Evolutionary conservation across 306 rosid genomes (phyloP), one percentile per base, ranked within the genome.

Genomic region (Boehmeria nivea): DNA sequence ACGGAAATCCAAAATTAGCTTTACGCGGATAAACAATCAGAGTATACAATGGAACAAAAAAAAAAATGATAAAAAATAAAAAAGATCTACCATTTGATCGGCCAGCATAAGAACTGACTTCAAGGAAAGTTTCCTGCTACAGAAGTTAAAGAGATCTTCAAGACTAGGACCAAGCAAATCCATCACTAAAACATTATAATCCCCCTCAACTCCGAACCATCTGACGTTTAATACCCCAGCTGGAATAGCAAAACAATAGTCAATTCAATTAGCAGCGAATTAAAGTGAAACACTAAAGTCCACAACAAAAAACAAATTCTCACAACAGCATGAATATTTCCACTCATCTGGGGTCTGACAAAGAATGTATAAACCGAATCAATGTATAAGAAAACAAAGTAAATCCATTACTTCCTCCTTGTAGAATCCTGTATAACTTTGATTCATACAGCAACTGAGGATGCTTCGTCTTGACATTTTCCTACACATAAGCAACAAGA

Each of bases 161-260:
- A 89, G 97, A 78, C 97, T 89, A 24, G 97, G 97, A 43, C 97
- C 97, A 45, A 89, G 97, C 64, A 89, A 76, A 81, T 89, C 97
- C 87, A 89, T 89, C 37, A 89, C 97, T 39, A 89, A 72, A 49
- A 89, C 95, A 67, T 89, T 89, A 67, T 89, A 89, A 43, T 86
- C 97, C 54, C 95, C 97, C 70, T 89, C 97, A 37, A 83, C 95
- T 69, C 97, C 97, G 74, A 86, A 89, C 97, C 97, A 89, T 76
- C 81, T 78, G 36, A 89, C 88, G 50, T 86, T 86, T 62, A 95
- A 94, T 56, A 89, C 84, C 24, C 97, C 97, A 76, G 94, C 95
- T 89, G 83, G 61, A 69, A 74, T 44, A 38, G 59, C 63, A 37
- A 38, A 65, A 12, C 38, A 50, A 19, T n/a, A 50, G 49, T 23